phyloP scores from a whole-genome alignment of 768 basidiomycete species.

The Chalciporus sphaerocephalus region DNA sequence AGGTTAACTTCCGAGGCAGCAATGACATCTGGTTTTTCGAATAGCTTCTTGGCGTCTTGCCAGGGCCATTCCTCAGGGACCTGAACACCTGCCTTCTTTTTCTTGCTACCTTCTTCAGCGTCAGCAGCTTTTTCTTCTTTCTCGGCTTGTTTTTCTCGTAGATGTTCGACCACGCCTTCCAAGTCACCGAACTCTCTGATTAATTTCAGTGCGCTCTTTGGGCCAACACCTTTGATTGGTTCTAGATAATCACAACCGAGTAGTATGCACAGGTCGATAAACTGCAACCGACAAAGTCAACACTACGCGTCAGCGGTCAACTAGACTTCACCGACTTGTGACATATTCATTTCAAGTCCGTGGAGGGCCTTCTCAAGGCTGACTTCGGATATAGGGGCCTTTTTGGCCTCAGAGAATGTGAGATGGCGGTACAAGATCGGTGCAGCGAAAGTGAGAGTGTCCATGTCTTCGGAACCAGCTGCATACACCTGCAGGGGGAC shows the following conservation, averaged over 20 bases:
- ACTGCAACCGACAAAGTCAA: slow-evolving; percentile 44
- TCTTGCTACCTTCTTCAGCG: slow-evolving; percentile 36
- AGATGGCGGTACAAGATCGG: slow-evolving; percentile 93
- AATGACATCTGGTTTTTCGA: slow-evolving; percentile 84
- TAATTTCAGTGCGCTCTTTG: slow-evolving; percentile 92
- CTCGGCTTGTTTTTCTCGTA: slow-evolving; percentile 58
- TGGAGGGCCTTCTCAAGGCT: slow-evolving; percentile 76
- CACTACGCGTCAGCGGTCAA: not conserved
- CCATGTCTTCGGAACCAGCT: slow-evolving; percentile 99
- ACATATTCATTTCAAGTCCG: slow-evolving; percentile 91
- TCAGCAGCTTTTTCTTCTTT: slow-evolving; percentile 45
- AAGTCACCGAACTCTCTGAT: slow-evolving; percentile 78
- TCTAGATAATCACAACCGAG: slow-evolving; percentile 98
- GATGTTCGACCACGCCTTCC: slow-evolving; percentile 66
- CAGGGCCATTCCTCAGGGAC: slow-evolving; percentile 97
- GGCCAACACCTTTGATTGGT: slow-evolving; percentile 95
- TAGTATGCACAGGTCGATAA: slow-evolving; percentile 93
- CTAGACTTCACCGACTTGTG: slow-evolving; percentile 48
- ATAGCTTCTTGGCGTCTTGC: slow-evolving; percentile 90
- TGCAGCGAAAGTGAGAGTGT: slow-evolving; percentile 92
- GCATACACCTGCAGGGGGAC: slow-evolving; percentile 70
- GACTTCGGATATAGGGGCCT: slow-evolving; percentile 93
- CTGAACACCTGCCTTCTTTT: slow-evolving; percentile 67
- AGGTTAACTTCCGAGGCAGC: slow-evolving; percentile 87
- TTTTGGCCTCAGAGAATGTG: slow-evolving; percentile 97